A percentile compares a stretch with the other conserved stretches of the same genome.
Conservation (phyloP, 768 basidiomycete genomes). For the Leccinum ochraceum region DNA sequence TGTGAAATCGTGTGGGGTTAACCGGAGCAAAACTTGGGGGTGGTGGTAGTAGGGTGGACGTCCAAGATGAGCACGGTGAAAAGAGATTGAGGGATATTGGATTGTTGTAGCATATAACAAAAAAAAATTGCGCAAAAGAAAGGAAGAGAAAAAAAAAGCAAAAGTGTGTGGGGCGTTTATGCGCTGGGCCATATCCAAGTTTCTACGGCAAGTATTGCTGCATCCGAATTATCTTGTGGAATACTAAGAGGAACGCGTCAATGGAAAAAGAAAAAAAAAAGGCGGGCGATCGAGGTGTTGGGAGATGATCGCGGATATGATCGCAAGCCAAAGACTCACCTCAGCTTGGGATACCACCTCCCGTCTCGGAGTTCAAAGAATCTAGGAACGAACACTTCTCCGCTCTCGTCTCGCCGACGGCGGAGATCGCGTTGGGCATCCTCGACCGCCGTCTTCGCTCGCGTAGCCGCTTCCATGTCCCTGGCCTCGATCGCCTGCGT, state of each 20-base stretch:
- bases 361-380: constrained; percentile 82
- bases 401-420: constrained; percentile 70
- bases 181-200: constrained; percentile 71
- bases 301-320: not conserved
- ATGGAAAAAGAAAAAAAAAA: not conserved
- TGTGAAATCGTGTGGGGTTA: too few species aligned
- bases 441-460: constrained; percentile 87
- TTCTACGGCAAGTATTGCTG: constrained; percentile 65
- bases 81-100: constrained; percentile 18
- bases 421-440: constrained; percentile 87
- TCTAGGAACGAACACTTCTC: constrained; percentile 65
- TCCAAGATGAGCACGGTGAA: not conserved
- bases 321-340: constrained; percentile 43
- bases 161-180: constrained; percentile 1
- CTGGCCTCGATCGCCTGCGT: constrained; percentile 83
- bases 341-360: constrained; percentile 80
- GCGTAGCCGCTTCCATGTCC: constrained; percentile 95
- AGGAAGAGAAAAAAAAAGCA: not conserved
- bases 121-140: not conserved
- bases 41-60: not conserved
- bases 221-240: constrained; percentile 60
- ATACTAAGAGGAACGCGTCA: constrained; percentile 46
- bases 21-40: too few species aligned
- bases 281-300: too few species aligned
- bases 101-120: constrained; percentile 13